Evolutionary conservation across 2,329 filamentous ascomycete genomes (phyloP), one percentile per base, ranked within the genome.

Genomic region (Dactylellina sp.): DNA sequence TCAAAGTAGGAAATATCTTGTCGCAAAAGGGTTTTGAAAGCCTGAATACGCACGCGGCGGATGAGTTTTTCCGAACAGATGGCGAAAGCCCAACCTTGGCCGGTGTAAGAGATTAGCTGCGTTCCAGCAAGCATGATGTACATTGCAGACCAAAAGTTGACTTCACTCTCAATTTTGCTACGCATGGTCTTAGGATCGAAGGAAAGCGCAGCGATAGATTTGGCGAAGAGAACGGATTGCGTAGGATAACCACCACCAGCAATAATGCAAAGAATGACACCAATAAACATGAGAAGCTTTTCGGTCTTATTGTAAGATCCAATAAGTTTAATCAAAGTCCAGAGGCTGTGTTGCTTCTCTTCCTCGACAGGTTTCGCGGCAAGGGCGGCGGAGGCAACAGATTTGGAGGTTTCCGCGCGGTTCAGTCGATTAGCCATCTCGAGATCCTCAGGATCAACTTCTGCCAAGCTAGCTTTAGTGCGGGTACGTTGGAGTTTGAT

Each of bases 1-100:
- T 98, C 95, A 78, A 97, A 99, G 81, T 93, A 98, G 25, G 88
- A 84, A 70, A 98, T 93, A 76, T 98, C 95, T 81, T 98, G 94
- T 76, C 93, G 91, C 57, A 98, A 87, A 83, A 98, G 92, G 22
- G 89, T 86, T 32, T 93, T 86, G 84, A 99, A 97, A 5, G 93
- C 91, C 66, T 85, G 85, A 80, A 95, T 89, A 77, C 95, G 88
- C 0, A 94, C 92, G 18, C 92, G 89, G 80, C 92, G 91, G 62
- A 97, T 87, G 22, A 98, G 86, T 42, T 88, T 86, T 82, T 96
- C 92, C n/a, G 92, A 95, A 82, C 91, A 93, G 78, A 88, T 89
- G 16, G 92, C 93, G 77, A 98, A 93, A 1, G 89, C 84, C 57
- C 91, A 78, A 56, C 92, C 92, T 78, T 94, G 90, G 4, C 83